Conservation (phyloP, 352 stramenopile genomes). For the Discostella stelligera region DNA sequence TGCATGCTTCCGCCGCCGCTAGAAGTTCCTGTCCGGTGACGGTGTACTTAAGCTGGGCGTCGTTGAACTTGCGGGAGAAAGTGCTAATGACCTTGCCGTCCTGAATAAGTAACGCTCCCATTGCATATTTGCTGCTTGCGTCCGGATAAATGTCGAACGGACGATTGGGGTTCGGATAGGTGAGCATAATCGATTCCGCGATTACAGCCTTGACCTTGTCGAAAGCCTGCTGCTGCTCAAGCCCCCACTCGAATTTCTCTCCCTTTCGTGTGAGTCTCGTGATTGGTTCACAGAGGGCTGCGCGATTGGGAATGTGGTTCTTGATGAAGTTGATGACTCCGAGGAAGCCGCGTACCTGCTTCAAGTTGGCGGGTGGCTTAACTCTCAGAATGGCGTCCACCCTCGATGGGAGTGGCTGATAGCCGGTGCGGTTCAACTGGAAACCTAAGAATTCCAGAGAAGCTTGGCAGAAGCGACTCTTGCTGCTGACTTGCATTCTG, state of each 20-base stretch:
- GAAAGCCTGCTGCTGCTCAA: no score
- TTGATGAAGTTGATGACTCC: no score
- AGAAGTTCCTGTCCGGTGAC: conserved; percentile 1
- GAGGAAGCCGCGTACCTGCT: no score
- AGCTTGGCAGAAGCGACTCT: conserved; percentile 5
- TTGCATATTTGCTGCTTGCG: not conserved
- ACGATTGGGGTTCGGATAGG: not conserved
- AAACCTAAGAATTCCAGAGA: conserved; percentile 20
- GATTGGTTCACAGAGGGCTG: no score
- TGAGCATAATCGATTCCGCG: not conserved
- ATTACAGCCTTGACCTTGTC: no score
- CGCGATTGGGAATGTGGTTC: no score
- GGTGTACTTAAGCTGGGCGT: not conserved
- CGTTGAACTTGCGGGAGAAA: not conserved
- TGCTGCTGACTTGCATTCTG: conserved; percentile 22
- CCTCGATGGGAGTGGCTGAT: not conserved
- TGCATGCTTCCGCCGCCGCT: not conserved
- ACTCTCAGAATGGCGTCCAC: conserved; percentile 33
- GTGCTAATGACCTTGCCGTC: not conserved
- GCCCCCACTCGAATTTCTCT: no score
- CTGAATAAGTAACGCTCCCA: not conserved
- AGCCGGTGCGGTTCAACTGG: not conserved
- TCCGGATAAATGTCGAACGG: conserved; percentile 4
- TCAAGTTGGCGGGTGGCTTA: no score
- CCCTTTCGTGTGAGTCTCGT: no score